phyloP scores from a whole-genome alignment of 176 grass and related monocot species.

The Paspalum vaginatum region DNA sequence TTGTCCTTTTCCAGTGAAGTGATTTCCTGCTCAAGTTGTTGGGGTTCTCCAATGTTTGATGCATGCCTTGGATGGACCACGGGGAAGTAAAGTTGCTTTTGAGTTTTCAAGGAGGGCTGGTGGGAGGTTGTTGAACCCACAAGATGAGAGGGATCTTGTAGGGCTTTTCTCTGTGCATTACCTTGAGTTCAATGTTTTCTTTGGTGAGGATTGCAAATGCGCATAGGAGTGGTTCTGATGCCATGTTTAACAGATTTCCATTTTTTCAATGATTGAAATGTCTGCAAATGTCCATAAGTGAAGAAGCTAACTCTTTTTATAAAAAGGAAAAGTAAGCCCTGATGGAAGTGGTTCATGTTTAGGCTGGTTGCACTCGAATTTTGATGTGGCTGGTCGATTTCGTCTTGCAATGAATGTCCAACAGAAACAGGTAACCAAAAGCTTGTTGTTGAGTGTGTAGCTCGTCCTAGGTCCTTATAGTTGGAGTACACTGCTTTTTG shows the following conservation, averaged over 20 bases:
- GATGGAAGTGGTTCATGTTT: constrained; percentile 2
- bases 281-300: neutral
- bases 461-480: constrained; percentile 13
- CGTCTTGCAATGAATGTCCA: constrained; percentile 16
- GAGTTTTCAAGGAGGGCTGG: neutral
- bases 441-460: neutral
- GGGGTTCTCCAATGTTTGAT: neutral
- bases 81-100: neutral
- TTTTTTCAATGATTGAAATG: neutral
- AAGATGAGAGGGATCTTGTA: neutral
- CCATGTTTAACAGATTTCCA: neutral
- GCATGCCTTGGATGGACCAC: neutral
- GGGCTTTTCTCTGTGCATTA: neutral
- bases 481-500: neutral
- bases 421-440: constrained; percentile 19
- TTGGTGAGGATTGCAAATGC: neutral
- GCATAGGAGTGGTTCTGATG: neutral
- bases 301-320: neutral
- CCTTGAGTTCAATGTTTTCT: neutral
- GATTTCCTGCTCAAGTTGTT: neutral
- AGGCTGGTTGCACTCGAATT: constrained; percentile 20
- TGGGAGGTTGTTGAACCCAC: constrained; percentile 12
- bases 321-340: neutral
- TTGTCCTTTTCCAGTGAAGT: neutral
- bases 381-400: constrained; percentile 9